phyloP scores from a whole-genome alignment of 257 asterid species.

The Scutellaria baicalensis region DNA sequence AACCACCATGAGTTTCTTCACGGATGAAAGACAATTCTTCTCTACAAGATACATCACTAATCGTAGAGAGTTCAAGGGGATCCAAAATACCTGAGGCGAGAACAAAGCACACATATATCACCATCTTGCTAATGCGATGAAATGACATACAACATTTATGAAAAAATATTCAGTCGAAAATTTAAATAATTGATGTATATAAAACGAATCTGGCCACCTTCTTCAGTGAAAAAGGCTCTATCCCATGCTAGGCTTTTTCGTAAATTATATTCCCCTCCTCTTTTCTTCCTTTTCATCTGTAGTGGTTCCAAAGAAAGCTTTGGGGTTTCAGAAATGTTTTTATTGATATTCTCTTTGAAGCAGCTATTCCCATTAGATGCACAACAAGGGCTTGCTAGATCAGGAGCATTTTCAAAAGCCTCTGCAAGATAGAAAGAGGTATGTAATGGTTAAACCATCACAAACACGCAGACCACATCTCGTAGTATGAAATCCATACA shows the following conservation, averaged over 20 bases:
- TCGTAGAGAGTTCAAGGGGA: conserved; percentile 72
- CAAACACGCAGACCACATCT: background rate
- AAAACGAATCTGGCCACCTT: conserved; percentile 41
- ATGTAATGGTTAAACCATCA: conserved; percentile 1
- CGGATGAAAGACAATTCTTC: conserved; percentile 34
- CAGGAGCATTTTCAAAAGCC: conserved; percentile 22
- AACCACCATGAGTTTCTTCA: conserved; percentile 35
- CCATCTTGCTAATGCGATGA: background rate
- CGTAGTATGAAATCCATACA: background rate
- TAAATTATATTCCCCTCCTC: conserved; percentile 61
- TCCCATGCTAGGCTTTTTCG: conserved; percentile 97
- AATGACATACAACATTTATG: background rate
- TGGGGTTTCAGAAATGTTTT: conserved; percentile 46
- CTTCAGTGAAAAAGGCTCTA: conserved; percentile 86
- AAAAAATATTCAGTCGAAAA: background rate
- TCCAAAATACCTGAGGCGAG: conserved; percentile 69
- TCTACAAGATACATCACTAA: conserved; percentile 51
- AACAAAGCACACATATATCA: background rate
- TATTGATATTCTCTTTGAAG: conserved; percentile 57
- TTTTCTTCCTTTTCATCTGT: conserved; percentile 84
- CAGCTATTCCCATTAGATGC: conserved; percentile 35
- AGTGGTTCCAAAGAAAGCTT: conserved; percentile 64
- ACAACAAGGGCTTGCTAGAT: conserved; percentile 24
- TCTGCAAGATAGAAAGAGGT: conserved; percentile 26
- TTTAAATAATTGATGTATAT: background rate